Evolutionary conservation across 176 grass and related monocot genomes (phyloP).

Genomic region (Calamus simplicifolius): DNA sequence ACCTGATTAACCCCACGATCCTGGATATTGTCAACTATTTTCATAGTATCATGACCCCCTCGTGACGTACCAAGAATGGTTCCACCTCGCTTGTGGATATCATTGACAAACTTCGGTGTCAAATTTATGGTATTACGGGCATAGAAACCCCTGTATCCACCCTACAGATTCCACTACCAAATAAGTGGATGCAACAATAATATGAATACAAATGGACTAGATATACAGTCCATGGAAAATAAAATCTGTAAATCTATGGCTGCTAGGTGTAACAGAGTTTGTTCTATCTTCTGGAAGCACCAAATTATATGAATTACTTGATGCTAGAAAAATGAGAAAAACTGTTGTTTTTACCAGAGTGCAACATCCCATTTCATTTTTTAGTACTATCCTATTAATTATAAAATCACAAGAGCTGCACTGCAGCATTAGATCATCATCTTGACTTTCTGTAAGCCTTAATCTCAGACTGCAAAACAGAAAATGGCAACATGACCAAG

Average conservation of each 20-base stretch:
- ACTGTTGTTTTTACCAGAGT: too few relatives aligned
- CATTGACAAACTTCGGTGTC: slow-evolving; percentile 90
- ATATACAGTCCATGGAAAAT: background rate
- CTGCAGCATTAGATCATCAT: too few relatives aligned
- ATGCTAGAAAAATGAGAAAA: too few relatives aligned
- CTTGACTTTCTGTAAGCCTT: too few relatives aligned
- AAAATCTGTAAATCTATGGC: background rate
- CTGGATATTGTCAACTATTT: slow-evolving; percentile 95
- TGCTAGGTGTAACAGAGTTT: background rate
- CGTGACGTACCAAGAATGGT: slow-evolving; percentile 89
- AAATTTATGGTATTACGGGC: slow-evolving; percentile 76
- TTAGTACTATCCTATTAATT: too few relatives aligned
- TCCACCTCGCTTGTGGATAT: slow-evolving; percentile 89
- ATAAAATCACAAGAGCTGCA: too few relatives aligned
- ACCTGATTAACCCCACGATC: slow-evolving; percentile 99
- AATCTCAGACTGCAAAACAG: too few relatives aligned
- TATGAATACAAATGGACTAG: background rate
- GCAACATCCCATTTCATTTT: too few relatives aligned
- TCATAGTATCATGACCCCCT: slow-evolving; percentile 87
- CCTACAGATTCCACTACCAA: slow-evolving; percentile 28
- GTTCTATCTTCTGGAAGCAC: too few relatives aligned
- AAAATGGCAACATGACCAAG: too few relatives aligned
- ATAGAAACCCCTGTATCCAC: slow-evolving; percentile 98
- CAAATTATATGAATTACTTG: too few relatives aligned
- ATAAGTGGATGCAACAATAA: background rate